A percentile compares a stretch with the other conserved stretches of the same genome.
phyloP scores from a whole-genome alignment of 2,329 filamentous ascomycete genomes.

The Aspergillus costaricaensis region DNA sequence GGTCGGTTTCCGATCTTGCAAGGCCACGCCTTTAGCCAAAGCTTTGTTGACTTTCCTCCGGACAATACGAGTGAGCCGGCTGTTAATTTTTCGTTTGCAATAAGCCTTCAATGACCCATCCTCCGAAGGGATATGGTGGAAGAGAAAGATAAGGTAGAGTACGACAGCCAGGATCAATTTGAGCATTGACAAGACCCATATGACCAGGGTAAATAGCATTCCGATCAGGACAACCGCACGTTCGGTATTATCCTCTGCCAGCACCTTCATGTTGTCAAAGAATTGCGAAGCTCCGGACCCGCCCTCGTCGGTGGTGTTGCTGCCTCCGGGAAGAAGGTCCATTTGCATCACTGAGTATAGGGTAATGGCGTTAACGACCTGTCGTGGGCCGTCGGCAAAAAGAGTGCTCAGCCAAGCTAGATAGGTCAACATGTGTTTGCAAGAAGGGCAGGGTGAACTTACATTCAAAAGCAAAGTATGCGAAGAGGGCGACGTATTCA shows the following conservation, averaged over 20 bases:
- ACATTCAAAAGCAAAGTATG: slow-evolving; percentile 78
- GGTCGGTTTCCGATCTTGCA: slow-evolving; percentile 56
- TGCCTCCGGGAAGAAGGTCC: slow-evolving; percentile 66
- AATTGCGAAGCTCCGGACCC: slow-evolving; percentile 71
- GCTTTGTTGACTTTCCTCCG: slow-evolving; percentile 85
- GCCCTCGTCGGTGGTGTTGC: slow-evolving; percentile 56
- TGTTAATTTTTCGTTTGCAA: slow-evolving; percentile 90
- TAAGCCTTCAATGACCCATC: slow-evolving; percentile 82
- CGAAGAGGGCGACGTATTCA: slow-evolving; percentile 87
- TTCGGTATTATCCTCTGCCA: slow-evolving; percentile 72
- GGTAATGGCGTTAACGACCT: slow-evolving; percentile 86
- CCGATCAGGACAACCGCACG: slow-evolving; percentile 82
- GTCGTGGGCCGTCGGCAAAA: slow-evolving; percentile 87
- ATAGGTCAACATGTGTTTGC: slow-evolving; percentile 8
- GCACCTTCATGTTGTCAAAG: slow-evolving; percentile 74
- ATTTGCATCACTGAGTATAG: slow-evolving; percentile 79
- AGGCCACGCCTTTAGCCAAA: slow-evolving; percentile 70
- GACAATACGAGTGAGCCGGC: slow-evolving; percentile 79
- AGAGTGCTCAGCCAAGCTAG: slow-evolving; percentile 84
- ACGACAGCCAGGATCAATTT: slow-evolving; percentile 71
- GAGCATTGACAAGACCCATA: slow-evolving; percentile 83
- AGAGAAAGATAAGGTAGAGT: slow-evolving; percentile 86
- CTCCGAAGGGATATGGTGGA: slow-evolving; percentile 81
- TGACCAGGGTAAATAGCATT: slow-evolving; percentile 88
- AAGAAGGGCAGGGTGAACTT: slow-evolving; percentile 16